Conservation (phyloP, 23 red algal genomes). For the Gracilariopsis chorda region DNA sequence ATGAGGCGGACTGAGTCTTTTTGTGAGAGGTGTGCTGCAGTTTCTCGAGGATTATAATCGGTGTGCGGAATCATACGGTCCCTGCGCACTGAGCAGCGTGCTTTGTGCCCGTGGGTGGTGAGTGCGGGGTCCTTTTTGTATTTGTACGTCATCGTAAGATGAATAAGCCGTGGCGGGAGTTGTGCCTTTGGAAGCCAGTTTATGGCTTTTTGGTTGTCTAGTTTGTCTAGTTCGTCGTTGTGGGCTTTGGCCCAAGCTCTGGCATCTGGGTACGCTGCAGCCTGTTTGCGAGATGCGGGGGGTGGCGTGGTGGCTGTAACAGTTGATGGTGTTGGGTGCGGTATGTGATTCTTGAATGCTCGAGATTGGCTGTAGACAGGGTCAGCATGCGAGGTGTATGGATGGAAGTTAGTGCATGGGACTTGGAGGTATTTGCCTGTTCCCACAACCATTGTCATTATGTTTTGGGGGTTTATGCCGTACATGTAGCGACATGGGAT, state of each 20-base stretch:
- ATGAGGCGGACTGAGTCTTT: not conserved
- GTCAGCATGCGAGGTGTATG: not conserved
- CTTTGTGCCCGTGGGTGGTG: not conserved
- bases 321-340: not conserved
- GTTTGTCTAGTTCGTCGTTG: conserved; percentile 13
- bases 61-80: not conserved
- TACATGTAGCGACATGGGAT: not conserved
- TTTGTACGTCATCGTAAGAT: not conserved
- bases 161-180: not conserved
- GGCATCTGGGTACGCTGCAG: not conserved
- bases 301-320: not conserved
- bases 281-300: not conserved
- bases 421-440: conserved; percentile 8
- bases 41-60: not conserved
- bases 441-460: not conserved
- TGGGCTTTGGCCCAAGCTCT: not conserved
- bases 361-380: not conserved
- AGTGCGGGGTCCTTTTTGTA: not conserved
- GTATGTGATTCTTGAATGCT: not conserved
- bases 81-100: not conserved
- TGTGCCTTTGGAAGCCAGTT: not conserved
- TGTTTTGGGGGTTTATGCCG: not conserved
- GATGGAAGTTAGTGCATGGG: not conserved
- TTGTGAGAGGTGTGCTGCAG: not conserved
- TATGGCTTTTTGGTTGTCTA: conserved; percentile 3